phyloP scores from a whole-genome alignment of 305 asterid genomes.

The Rubia tinctorum region DNA sequence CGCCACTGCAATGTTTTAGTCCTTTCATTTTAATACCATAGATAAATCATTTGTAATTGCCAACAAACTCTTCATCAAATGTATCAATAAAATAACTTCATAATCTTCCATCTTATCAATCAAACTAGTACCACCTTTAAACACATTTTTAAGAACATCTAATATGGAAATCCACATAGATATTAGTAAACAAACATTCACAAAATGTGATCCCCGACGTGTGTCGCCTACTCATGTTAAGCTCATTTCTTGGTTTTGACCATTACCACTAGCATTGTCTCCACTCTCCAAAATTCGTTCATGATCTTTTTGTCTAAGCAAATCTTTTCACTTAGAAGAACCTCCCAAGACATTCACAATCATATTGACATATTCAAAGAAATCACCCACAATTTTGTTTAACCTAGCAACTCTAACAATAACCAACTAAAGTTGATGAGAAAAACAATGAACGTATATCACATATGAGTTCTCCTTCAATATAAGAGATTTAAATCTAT shows the following conservation, averaged over 20 bases:
- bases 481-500: not conserved
- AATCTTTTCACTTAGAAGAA: not conserved
- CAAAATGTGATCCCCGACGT: not conserved
- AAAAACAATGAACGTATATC: not conserved
- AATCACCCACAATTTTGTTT: not conserved
- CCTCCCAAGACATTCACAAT: not conserved
- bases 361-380: not conserved
- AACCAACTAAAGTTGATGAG: not conserved
- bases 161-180: slow-evolving; percentile 2
- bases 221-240: not conserved
- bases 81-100: not conserved
- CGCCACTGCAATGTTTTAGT: not conserved
- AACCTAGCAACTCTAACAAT: not conserved
- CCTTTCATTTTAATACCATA: not conserved
- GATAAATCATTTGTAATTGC: not conserved
- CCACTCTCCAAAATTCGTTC: not conserved
- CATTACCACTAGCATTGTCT: not conserved
- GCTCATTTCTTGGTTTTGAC: not conserved
- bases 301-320: not conserved
- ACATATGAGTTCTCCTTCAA: not conserved
- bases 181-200: not conserved
- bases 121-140: not conserved
- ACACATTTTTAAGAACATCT: not conserved
- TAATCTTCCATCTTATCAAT: not conserved
- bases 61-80: not conserved